Conservation (phyloP, 2,329 filamentous ascomycete genomes). For the Diplocarpon mali region DNA sequence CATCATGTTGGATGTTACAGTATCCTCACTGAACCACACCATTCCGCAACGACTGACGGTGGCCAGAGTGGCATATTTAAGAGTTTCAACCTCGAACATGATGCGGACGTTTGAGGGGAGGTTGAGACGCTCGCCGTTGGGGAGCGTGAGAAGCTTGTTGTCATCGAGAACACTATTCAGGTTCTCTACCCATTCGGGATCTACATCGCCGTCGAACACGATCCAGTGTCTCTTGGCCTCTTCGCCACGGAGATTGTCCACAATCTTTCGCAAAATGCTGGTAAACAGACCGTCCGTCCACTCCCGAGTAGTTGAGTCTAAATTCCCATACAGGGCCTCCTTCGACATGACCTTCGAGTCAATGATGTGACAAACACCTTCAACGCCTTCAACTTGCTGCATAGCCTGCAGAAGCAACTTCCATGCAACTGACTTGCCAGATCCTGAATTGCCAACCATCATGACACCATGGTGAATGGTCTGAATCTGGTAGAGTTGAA, state of each 20-base stretch:
- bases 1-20: conserved; percentile 87
- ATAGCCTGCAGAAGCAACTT: conserved; percentile 82
- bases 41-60: conserved; percentile 99
- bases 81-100: conserved; percentile 98
- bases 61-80: conserved; percentile 93
- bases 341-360: conserved; percentile 99
- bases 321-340: conserved; percentile 87
- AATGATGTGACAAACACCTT: conserved; percentile 94
- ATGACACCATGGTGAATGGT: conserved; percentile 98
- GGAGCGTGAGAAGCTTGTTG: conserved; percentile 93
- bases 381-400: conserved; percentile 79
- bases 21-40: conserved; percentile 99
- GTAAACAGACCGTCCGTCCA: conserved; percentile 99
- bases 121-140: conserved; percentile 95
- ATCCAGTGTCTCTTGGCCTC: conserved; percentile 98
- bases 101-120: conserved; percentile 91
- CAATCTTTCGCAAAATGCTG: conserved; percentile 93
- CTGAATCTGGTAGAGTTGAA: conserved; percentile 97
- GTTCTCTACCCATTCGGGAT: conserved; percentile 99
- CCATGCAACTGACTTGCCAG: conserved; percentile 94
- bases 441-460: conserved; percentile 99
- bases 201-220: conserved; percentile 96
- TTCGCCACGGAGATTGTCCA: conserved; percentile 95
- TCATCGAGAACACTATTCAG: conserved; percentile 98
- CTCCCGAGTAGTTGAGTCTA: conserved; percentile 93